Evolutionary conservation across 495 filamentous ascomycete species (phyloP), one percentile per base, ranked within the genome.

Genomic region (Talaromyces borbonicus): DNA sequence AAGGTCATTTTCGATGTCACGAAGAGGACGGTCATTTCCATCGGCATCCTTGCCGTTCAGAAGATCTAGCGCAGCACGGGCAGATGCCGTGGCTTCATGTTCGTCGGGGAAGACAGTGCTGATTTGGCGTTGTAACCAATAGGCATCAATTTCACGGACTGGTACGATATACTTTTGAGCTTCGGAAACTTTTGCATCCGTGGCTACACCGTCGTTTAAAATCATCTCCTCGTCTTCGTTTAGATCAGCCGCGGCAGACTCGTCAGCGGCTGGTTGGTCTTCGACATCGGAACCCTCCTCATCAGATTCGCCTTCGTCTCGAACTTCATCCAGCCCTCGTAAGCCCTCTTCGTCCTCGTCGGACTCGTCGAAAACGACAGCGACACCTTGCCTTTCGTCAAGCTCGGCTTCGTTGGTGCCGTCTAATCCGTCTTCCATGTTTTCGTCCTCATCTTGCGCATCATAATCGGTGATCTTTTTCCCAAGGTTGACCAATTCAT

Each of bases 401-500:
- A 95, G 75, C 55, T 94, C 88, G 23, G 69, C 81, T 29, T 70
- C 83, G 5, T 73, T 79, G 43, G 76, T 74, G 7, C 58, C 70
- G 8, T 74, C 80, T 37, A 81, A 70, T 6, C 62, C 76, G 20
- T 70, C 77, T 22, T 75, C 84, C 80, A 90, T 85, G 27, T 88
- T 80, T 48, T 95, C 92, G 55, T 96, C 90, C 20, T 98, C 92
- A 55, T 96, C 90, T 57, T 96, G 89, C 24, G 86, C 87, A 62
- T 95, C 86, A 69, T 96, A 99, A 62, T 99, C 92, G 23, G 93
- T 97, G 53, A 99, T 95, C 65, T 99, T 99, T 72, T 97, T 99
- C 25, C 90, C 87, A 5, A 99, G 72, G 59, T 95, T 99, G 40
- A 97, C 83, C 38, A 97, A 68, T 65, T 97, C 92, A 56, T 96